Evolutionary conservation across 495 filamentous ascomycete genomes (phyloP).

Genomic region (Trichoderma erinaceum): DNA sequence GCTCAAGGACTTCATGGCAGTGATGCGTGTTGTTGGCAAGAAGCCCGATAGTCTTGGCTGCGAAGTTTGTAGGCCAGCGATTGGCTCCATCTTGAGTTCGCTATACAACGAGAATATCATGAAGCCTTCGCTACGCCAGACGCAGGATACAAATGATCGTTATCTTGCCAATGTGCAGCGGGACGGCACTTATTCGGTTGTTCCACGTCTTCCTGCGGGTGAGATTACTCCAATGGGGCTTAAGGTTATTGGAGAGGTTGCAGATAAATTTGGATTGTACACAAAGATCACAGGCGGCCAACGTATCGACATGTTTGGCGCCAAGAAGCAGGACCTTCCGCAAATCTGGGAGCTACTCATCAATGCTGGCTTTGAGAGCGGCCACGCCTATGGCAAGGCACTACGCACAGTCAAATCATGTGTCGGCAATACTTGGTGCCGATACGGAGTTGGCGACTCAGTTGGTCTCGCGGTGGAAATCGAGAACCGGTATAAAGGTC

Average conservation of each 20-base stretch:
- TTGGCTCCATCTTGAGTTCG: conserved; percentile 79
- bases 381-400: conserved; percentile 91
- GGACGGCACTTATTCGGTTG: conserved; percentile 87
- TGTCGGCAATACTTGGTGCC: conserved; percentile 92
- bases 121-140: conserved; percentile 63
- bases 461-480: conserved; percentile 94
- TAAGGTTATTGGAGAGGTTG: conserved; percentile 81
- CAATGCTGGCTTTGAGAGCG: conserved; percentile 89
- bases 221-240: conserved; percentile 91
- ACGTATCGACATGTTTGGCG: conserved; percentile 93
- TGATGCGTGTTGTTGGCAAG: conserved; percentile 78
- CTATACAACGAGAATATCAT: conserved; percentile 86
- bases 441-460: conserved; percentile 89
- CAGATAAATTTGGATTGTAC: conserved; percentile 83
- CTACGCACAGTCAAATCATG: conserved; percentile 91
- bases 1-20: conserved; percentile 65
- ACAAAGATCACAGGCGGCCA: conserved; percentile 95
- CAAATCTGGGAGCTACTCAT: conserved; percentile 85
- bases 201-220: conserved; percentile 78
- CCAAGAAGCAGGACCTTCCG: conserved; percentile 83
- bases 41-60: conserved; percentile 74
- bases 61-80: conserved; percentile 82
- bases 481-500: conserved; percentile 92
- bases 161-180: conserved; percentile 94
- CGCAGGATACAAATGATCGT: conserved; percentile 91